A percentile compares a stretch with the other conserved stretches of the same genome.
Conservation (phyloP, 2,329 filamentous ascomycete genomes). For the Trichophyton rubrum region DNA sequence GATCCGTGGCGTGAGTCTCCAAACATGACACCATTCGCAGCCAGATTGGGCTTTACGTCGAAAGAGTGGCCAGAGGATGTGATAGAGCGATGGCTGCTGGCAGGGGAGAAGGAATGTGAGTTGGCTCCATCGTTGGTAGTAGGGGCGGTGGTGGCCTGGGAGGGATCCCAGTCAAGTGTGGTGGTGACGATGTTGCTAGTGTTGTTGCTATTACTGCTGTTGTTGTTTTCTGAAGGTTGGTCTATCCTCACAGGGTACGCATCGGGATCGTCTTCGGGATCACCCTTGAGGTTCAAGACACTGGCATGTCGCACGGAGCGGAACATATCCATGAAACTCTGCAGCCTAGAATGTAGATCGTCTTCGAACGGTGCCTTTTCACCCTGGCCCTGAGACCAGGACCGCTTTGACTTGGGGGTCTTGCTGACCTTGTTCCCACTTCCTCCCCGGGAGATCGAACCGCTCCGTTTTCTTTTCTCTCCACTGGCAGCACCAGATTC, state of each 20-base stretch:
- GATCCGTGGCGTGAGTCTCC: conserved; percentile 17
- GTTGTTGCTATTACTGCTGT: conserved; percentile 11
- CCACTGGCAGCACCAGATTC: conserved; percentile 42
- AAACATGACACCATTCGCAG: conserved; percentile 16
- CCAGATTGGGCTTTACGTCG: conserved; percentile 11
- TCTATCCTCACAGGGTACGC: conserved; percentile 29
- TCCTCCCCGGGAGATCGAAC: conserved; percentile 40
- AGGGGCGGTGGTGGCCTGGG: conserved; percentile 15
- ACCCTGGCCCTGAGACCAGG: conserved; percentile 71
- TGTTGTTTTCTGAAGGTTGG: conserved; percentile 19
- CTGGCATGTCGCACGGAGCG: conserved; percentile 32
- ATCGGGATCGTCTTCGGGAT: conserved; percentile 36
- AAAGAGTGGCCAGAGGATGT: conserved; percentile 23
- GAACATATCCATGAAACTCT: conserved; percentile 36
- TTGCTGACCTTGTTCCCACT: conserved; percentile 26
- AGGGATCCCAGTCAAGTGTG: conserved; percentile 22
- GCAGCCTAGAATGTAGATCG: conserved; percentile 34
- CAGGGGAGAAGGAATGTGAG: conserved; percentile 29
- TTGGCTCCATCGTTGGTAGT: conserved; percentile 11
- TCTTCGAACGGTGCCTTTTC: conserved; percentile 32
- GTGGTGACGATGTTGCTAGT: conserved; percentile 11
- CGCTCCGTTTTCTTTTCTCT: conserved; percentile 49
- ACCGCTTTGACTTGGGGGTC: conserved; percentile 77
- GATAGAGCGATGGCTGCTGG: conserved; percentile 28
- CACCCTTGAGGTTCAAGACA: conserved; percentile 32